phyloP scores from a whole-genome alignment of 805 yeast genomes.

The Yarrowia yakushimensis region DNA sequence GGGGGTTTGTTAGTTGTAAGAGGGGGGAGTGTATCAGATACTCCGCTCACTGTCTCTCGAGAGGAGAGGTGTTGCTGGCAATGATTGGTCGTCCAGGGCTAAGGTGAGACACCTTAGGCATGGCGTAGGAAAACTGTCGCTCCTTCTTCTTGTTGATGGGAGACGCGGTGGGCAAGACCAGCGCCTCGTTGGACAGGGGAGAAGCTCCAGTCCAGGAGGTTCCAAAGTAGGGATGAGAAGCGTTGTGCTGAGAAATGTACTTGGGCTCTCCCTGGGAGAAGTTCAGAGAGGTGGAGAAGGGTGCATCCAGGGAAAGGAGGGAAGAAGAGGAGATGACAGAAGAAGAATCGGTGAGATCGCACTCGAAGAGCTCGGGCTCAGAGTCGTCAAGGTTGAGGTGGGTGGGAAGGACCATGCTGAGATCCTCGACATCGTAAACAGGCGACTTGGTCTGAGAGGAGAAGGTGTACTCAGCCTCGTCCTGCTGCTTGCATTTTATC shows the following conservation, averaged over 20 bases:
- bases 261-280: slow-evolving; percentile 18
- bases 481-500: slow-evolving; percentile 35
- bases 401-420: slow-evolving; percentile 19
- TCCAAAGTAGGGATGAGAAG: slow-evolving; percentile 19
- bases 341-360: slow-evolving; percentile 23
- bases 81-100: slow-evolving; percentile 12
- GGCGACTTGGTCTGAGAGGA: slow-evolving; percentile 16
- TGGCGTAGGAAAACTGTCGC: slow-evolving; percentile 25
- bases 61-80: slow-evolving; percentile 23
- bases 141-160: slow-evolving; percentile 24
- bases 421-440: slow-evolving; percentile 20
- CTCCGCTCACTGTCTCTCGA: slow-evolving; percentile 24
- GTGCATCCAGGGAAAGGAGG: slow-evolving; percentile 2
- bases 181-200: slow-evolving; percentile 23
- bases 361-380: slow-evolving; percentile 25
- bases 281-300: slow-evolving; percentile 16
- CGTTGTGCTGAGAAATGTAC: slow-evolving; percentile 19
- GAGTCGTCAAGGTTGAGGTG: slow-evolving; percentile 17
- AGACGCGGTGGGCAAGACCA: slow-evolving; percentile 12
- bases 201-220: slow-evolving; percentile 15
- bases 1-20: not conserved
- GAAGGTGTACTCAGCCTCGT: slow-evolving; percentile 26
- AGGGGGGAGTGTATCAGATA: not conserved
- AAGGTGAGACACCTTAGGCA: slow-evolving; percentile 16
- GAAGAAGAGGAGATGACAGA: slow-evolving; percentile 20